Base-by-base conservation (phyloP, 169 alveolate genomes). In the Eimeria acervulina region DNA sequence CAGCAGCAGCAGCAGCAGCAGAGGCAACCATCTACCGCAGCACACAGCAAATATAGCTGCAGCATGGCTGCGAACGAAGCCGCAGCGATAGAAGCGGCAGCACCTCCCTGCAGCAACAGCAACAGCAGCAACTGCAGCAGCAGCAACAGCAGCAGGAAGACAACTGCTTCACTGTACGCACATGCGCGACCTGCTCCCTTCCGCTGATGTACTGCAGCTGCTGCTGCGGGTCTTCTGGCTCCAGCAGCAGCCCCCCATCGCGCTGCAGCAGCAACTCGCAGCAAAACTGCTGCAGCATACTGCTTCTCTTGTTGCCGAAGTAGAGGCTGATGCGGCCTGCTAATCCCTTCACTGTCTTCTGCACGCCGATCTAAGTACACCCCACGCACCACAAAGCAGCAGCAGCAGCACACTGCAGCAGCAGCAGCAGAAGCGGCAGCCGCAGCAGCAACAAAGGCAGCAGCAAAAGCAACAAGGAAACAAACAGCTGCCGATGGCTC, bases 251-350 rank as follows among this genome's bases (percentile, higher is more conserved):
- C 44, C 90, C 90, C 26, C 90, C 90, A 8, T n/a, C 42, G 4
- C 51, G 70, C 12, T 70, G 90, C 90, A 81, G 90, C 90, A 81
- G 90, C 90, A 81, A 51, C 42, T 81, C 90, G 68, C 90, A 81
- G 31, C 72, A 42, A 66, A 92, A 38, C 70, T 59, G 87, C 84
- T 92, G 95, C 80, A 92, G 84, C 55, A 92, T 38, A 47, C 95
- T 85, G 95, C 95, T 92, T 63, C 83, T 74, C 92, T 92, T 92
- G 91, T 92, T 92, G 51, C 95, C 95, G 72, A 74, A 92, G 95
- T 92, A 92, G 12, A 92, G 2, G 61, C 63, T 66, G 26, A 92
- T 70, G 28, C 84, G 90, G 15, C 95, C 95, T 36, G 51, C 10
- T 15, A 92, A 81, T 26, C 95, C 95, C 52, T 76, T 31, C 31